Evolutionary conservation across 768 basidiomycete species (phyloP), one percentile per base, ranked within the genome.

Genomic region (Cantharellus anzutake): DNA sequence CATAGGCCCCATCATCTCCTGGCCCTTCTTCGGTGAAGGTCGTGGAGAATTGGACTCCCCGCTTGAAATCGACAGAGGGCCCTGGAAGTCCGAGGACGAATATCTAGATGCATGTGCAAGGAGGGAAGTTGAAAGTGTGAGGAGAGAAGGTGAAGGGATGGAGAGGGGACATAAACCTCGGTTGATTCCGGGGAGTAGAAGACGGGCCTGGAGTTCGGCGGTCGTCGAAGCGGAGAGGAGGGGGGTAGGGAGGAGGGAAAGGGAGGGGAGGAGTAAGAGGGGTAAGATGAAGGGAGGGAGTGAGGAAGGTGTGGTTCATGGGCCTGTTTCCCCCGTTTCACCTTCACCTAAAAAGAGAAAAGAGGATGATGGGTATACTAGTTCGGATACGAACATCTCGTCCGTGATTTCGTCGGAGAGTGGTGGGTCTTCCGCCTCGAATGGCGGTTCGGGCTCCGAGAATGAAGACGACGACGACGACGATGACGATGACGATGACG

Each of bases 21-120:
- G 88, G 87, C 84, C 87, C 1, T 91, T 90, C 75, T 91, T 91
- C 67, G 87, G 87, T 52, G 83, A 85, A 3, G 81, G 83, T 63
- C 77, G 88, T 44, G 87, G 87, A 40, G 82, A 85, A 60, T 75
- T 86, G 34, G 64, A 69, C 2, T 83, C 84, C 4, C 29, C 44
- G 11, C 7, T 37, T 1, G 84, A 87, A 64, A 74, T 90, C 41
- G 74, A 86, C 65, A 80, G 87, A n/a, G 86, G 87, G 2, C 88
- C 87, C 0, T 90, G 86, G 84, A 60, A 74, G 2, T 75, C 76
- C 3, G 76, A 80, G 2, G 68, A 71, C 39, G 73, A 73, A 3
- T 91, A 91, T 67, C 71, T 87, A 29, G 67, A 70, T 3, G 78
- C 86, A 0, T 89, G 85, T 67, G 76, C 75, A 2, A 70, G 76